Evolutionary conservation across 495 filamentous ascomycete species (phyloP).

Genomic region (Jackrogersella multiformis): DNA sequence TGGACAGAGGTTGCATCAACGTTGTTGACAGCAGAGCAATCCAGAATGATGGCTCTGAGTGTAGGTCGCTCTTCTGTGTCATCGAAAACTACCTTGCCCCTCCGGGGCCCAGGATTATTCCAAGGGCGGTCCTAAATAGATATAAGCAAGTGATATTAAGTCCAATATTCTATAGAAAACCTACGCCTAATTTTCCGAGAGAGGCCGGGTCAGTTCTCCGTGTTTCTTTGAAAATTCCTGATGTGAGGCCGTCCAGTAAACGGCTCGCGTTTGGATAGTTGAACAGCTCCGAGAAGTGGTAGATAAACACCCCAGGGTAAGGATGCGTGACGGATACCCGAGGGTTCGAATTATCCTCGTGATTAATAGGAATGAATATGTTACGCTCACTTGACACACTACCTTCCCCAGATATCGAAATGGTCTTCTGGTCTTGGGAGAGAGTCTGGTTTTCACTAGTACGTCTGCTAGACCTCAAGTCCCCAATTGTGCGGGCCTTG

Average conservation of each 20-base stretch:
- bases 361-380: slow-evolving; percentile 55
- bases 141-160: slow-evolving; percentile 26
- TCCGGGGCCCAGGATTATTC: slow-evolving; percentile 89
- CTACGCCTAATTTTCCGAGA: slow-evolving; percentile 53
- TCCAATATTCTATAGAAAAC: slow-evolving; percentile 15
- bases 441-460: slow-evolving; percentile 20
- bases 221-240: slow-evolving; percentile 54
- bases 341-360: slow-evolving; percentile 56
- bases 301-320: slow-evolving; percentile 61
- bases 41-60: slow-evolving; percentile 60
- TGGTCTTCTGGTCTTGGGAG: slow-evolving; percentile 13
- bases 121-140: slow-evolving; percentile 62
- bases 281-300: slow-evolving; percentile 61
- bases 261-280: slow-evolving; percentile 62
- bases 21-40: slow-evolving; percentile 59
- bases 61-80: slow-evolving; percentile 50
- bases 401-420: slow-evolving; percentile 4
- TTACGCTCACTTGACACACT: slow-evolving; percentile 42
- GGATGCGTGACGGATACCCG: slow-evolving; percentile 50
- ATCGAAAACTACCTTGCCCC: slow-evolving; percentile 54
- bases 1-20: slow-evolving; percentile 61
- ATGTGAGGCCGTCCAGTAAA: slow-evolving; percentile 57
- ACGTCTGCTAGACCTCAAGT: slow-evolving; percentile 49
- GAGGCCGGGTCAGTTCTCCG: slow-evolving; percentile 50
- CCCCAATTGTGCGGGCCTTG: slow-evolving; percentile 52